Base-by-base conservation (phyloP, 1,139 yeast genomes). In the Hemisphaericaspora xylofermentans region DNA sequence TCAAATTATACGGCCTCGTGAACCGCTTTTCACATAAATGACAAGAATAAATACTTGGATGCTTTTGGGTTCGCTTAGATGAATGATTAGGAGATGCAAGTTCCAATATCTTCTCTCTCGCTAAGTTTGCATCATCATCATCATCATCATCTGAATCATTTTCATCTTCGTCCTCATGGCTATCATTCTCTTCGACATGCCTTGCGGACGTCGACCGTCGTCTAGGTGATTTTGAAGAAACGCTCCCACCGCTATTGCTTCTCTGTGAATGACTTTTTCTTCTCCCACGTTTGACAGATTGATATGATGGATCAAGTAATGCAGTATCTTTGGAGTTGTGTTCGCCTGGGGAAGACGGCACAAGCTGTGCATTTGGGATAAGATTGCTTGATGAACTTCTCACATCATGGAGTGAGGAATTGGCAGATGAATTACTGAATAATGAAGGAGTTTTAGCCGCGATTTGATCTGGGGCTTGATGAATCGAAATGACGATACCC, bases 1-100 rank as follows among this genome's bases (percentile, higher is more conserved):
- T 87, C 53, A 93, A 69, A 58, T 93, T 93, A 62, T 93, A 93
- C 0, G 96, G 96, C 44, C 98, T 68, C 2, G 98, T 89, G 59
- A 93, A 93, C 39, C 84, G 68, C 61, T 88, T 89, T 35, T 84
- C 91, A 63, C 98, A 93, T 39, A 86, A 63, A 45, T 83, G 82
- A 61, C 98, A 93, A 0, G 88, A 85, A 60, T 81, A 89, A 9
- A 83, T 78, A 22, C 91, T 78, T 0, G 95, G 93, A 54, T 84
- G 86, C 51, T 84, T 86, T 52, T 85, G 91, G 3, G 78, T 73
- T 27, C 86, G 67, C 51, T 75, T 79, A 32, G 77, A 69, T 6
- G 66, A 57, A 43, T 66, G 74, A 30, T 69, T 69, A 1, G 80
- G 76, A 15, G 74, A 67, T 1, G 88, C 88, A 50, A 83, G 63